Evolutionary conservation across 75 land plant genomes (phyloP), one percentile per base, ranked within the genome.

Genomic region (Azolla pinnata): DNA sequence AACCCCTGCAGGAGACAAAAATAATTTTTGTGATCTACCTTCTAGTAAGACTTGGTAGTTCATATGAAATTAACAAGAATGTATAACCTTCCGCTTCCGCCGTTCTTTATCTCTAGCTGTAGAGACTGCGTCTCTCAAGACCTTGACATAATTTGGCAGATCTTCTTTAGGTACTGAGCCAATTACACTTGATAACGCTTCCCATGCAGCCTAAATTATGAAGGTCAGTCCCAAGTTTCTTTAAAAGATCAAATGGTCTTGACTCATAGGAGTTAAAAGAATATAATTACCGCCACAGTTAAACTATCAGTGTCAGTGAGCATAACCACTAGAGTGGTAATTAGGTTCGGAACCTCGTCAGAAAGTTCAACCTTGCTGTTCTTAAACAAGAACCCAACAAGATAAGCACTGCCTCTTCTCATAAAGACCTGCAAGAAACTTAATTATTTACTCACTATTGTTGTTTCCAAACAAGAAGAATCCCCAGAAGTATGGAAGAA

Each of bases 61-160:
- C 58, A 49, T 24, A 49, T 35, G 49, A 25, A 62, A 2, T 23
- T 9, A 10, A 26, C 2, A 4, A 28, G 12, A 18, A 50, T 49
- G 29, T 49, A 9, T 10, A 59, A 86, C 99, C 83, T 95, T 95
- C 57, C 70, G 85, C 65, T 78, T 95, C 25, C 99, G 81, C 8
- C 99, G 85, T 65, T 95, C 99, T 64, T 90, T 95, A 54, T 90
- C 97, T 79, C 88, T 81, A 17, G 99, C 80, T 31, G 99, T 90
- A 8, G 99, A 95, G 16, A 95, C 86, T 24, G 99, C 96, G 84
- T 90, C 99, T 47, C 99, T 88, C 0, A 90, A 85, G 54, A 82
- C 30, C 69, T 90, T 95, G 1, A 95, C 75, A 70, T 83, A 81
- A 34, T 85, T 70, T 49, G 99, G 97, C 40, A 86, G 76, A 12